Conservation (phyloP, 345 rosid genomes). For the Ailanthus altissimus region DNA sequence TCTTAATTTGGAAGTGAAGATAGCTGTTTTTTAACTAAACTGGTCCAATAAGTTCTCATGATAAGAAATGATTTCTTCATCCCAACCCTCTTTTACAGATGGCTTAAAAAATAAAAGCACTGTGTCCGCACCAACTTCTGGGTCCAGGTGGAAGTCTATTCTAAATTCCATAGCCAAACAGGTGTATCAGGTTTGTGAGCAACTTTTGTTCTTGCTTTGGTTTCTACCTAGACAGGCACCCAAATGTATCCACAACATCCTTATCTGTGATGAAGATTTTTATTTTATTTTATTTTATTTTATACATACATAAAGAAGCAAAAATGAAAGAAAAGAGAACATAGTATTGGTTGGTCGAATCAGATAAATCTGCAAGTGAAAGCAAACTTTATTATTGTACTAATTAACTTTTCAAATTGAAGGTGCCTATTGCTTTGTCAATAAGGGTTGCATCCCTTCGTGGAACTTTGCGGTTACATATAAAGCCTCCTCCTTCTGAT, state of each 20-base stretch:
- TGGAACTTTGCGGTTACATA: constrained; percentile 74
- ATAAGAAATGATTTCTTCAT: constrained; percentile 4
- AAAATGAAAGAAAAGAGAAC: not conserved
- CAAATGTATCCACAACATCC: not conserved
- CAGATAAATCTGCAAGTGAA: constrained; percentile 2
- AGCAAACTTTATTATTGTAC: not conserved
- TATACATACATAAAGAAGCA: no score
- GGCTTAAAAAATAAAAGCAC: constrained; percentile 29
- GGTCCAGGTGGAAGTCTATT: constrained; percentile 59
- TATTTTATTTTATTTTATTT: no score
- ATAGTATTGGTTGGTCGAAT: not conserved
- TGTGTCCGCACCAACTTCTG: constrained; percentile 28
- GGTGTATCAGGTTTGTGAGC: constrained; percentile 64
- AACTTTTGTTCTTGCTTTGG: not conserved
- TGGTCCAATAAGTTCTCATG: not conserved
- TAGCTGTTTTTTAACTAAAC: not conserved
- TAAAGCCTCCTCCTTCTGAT: constrained; percentile 97
- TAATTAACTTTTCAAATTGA: constrained; percentile 26
- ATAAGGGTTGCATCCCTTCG: constrained; percentile 76
- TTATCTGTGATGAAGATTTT: no score
- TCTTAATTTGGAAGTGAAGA: not conserved
- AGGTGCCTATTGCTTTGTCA: constrained; percentile 89
- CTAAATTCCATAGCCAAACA: constrained; percentile 67
- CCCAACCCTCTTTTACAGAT: constrained; percentile 39
- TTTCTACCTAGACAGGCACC: not conserved